These are phyloP conservation scores for Neurospora cerealis DNA, from an alignment of 495 filamentous ascomycete genomes.

Conservation along the genomic window DNA sequence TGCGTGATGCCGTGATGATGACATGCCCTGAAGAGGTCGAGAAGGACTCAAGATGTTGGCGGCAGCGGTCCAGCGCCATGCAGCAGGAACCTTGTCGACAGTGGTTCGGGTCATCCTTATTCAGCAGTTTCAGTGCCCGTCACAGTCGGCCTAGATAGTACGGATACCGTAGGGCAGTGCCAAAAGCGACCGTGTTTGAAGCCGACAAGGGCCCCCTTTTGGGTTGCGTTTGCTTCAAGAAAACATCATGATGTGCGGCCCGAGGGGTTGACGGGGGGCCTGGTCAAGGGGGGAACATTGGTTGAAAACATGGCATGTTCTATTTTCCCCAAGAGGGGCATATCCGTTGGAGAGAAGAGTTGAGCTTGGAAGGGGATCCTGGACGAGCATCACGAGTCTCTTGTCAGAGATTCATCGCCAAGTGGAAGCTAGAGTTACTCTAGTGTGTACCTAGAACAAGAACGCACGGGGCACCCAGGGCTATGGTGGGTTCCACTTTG, in stretches of 20 bases:
- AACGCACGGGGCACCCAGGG: neutral
- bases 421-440: neutral
- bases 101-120: neutral
- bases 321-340: neutral
- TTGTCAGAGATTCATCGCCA: neutral
- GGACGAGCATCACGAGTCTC: neutral
- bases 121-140: neutral
- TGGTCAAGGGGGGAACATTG: neutral
- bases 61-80: neutral
- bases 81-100: neutral
- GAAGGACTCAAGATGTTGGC: neutral
- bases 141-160: neutral
- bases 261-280: neutral
- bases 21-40: neutral
- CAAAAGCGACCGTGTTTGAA: neutral
- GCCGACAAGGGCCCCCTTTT: neutral
- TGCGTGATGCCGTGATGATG: neutral
- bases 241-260: neutral
- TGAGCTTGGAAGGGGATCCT: neutral
- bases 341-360: neutral
- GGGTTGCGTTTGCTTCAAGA: neutral
- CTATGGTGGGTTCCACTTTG: neutral
- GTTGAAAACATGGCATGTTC: neutral
- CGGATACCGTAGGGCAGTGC: neutral
- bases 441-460: neutral